Percentiles rank a stretch among this genome's conserved stretches.
Conservation (phyloP, 441 rosid species). For the Sinapis alba region DNA sequence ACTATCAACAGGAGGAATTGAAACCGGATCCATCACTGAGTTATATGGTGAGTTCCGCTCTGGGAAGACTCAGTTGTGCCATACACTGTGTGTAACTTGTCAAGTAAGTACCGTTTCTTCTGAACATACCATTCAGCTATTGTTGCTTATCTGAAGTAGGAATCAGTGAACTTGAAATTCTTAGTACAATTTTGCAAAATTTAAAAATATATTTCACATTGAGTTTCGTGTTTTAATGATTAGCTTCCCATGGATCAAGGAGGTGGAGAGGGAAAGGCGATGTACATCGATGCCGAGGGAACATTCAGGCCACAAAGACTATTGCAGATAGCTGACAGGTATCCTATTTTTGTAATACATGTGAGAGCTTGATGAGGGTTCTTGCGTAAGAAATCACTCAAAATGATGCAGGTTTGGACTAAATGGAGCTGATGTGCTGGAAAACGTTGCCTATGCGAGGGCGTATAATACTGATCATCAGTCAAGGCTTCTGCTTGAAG, state of each 20-base stretch:
- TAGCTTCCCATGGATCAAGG: slow-evolving; percentile 99
- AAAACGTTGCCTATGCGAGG: slow-evolving; percentile 96
- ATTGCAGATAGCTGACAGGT: slow-evolving; percentile 91
- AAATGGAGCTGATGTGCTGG: slow-evolving; percentile 92
- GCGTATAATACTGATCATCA: slow-evolving; percentile 98
- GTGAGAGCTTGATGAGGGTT: slow-evolving; percentile 4
- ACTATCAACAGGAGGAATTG: slow-evolving; percentile 71
- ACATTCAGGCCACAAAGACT: slow-evolving; percentile 96
- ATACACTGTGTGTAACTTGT: slow-evolving; percentile 95
- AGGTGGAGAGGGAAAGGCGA: slow-evolving; percentile 95
- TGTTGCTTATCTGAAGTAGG: slow-evolving; percentile 3
- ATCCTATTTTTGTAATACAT: slow-evolving; percentile 7
- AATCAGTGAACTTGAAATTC: not conserved
- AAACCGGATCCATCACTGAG: slow-evolving; percentile 97
- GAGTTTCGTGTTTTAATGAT: slow-evolving; percentile 29
- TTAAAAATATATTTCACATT: slow-evolving; percentile 15
- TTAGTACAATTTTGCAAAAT: not conserved
- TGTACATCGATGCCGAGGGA: slow-evolving; percentile 99
- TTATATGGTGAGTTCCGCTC: slow-evolving; percentile 94
- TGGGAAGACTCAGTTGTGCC: slow-evolving; percentile 98
- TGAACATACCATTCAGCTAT: not conserved
- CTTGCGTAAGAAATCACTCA: slow-evolving; percentile 13
- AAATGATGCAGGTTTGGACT: slow-evolving; percentile 70
- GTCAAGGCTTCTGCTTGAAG: slow-evolving; percentile 95
- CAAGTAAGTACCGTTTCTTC: slow-evolving; percentile 60